phyloP scores from a whole-genome alignment of 2,329 filamentous ascomycete species.

The Aspergillus fischeri region DNA sequence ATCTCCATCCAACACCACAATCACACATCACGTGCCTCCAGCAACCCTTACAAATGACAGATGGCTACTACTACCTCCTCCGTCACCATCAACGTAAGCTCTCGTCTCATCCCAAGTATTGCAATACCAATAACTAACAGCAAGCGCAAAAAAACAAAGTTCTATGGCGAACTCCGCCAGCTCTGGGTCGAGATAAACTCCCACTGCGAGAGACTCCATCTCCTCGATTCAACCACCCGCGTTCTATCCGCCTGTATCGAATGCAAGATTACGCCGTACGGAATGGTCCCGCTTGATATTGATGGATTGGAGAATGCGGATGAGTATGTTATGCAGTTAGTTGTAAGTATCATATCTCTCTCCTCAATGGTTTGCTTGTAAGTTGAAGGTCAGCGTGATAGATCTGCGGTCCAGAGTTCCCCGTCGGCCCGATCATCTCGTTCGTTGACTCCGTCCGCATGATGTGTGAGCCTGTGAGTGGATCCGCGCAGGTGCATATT shows the following conservation, averaged over 20 bases:
- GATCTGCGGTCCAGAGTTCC: background rate
- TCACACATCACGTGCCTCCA: background rate
- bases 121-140: too few species aligned
- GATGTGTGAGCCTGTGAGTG: background rate
- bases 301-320: background rate
- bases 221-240: background rate
- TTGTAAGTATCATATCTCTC: background rate
- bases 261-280: background rate
- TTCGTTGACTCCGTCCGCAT: background rate
- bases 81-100: background rate
- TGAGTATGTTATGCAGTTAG: background rate
- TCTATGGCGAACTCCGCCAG: too few species aligned
- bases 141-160: too few species aligned
- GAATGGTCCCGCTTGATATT: background rate
- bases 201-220: background rate
- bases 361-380: too few species aligned
- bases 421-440: background rate
- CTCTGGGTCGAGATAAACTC: background rate
- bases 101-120: too few species aligned
- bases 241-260: background rate
- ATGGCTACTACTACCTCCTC: background rate
- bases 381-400: too few species aligned
- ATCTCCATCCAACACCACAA: background rate
- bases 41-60: background rate
- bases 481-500: background rate